Evolutionary conservation across 2,329 filamentous ascomycete genomes (phyloP).

Genomic region (Rutstroemia sp.): DNA sequence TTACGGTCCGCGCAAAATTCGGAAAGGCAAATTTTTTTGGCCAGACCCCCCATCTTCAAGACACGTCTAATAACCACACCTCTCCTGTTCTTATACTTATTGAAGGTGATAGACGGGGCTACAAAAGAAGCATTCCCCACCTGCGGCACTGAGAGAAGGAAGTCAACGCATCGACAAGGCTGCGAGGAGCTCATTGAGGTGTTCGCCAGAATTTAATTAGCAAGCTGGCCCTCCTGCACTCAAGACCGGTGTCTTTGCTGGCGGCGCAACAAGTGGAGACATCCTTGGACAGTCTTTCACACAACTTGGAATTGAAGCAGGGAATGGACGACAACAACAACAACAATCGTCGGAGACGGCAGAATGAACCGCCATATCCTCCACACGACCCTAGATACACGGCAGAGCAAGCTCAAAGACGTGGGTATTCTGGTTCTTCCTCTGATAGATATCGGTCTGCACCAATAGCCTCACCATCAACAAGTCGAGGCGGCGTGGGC

Average conservation of each 20-base stretch:
- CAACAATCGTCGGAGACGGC: constrained; percentile 56
- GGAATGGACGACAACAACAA: constrained; percentile 73
- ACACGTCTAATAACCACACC: neutral
- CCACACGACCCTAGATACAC: constrained; percentile 47
- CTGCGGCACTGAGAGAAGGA: constrained; percentile 1
- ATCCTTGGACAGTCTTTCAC: constrained; percentile 46
- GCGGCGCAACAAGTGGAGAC: constrained; percentile 56
- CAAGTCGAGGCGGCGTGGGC: constrained; percentile 38
- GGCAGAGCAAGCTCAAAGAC: constrained; percentile 22
- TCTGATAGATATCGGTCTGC: constrained; percentile 41
- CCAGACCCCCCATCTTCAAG: neutral
- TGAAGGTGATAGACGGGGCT: neutral
- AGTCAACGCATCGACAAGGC: constrained; percentile 1
- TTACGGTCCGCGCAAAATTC: neutral
- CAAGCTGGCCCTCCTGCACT: constrained; percentile 59
- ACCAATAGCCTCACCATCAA: constrained; percentile 40
- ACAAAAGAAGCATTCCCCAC: neutral
- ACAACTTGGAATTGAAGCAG: constrained; percentile 36
- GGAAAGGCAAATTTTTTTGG: constrained; percentile 2
- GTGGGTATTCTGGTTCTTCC: constrained; percentile 21
- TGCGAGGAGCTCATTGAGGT: neutral
- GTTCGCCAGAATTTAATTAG: constrained; percentile 24
- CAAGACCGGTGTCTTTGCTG: constrained; percentile 56
- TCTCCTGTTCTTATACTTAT: neutral
- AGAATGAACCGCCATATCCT: constrained; percentile 64